Conservation (phyloP, 768 basidiomycete species). For the Hygrocybe coccinea region DNA sequence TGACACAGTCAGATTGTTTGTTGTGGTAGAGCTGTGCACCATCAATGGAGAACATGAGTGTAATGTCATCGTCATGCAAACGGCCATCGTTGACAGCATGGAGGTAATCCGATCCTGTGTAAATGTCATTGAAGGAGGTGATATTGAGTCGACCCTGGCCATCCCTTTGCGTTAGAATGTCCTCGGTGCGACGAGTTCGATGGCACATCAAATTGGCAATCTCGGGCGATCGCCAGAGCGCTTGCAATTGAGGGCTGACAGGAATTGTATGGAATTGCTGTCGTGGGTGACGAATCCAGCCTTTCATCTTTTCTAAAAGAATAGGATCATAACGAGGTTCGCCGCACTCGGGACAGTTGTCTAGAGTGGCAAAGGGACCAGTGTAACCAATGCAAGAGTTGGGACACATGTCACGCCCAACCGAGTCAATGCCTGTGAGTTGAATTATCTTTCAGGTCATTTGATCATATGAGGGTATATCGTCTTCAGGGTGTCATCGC, state of each 20-base stretch:
- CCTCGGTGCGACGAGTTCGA: conserved; percentile 17
- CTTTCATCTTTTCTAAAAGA: conserved; percentile 5
- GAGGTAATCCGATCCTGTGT: conserved; percentile 27
- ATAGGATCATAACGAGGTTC: conserved; percentile 22
- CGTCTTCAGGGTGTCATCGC: conserved; percentile 21
- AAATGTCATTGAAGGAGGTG: conserved; percentile 28
- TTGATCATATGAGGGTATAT: conserved; percentile 26
- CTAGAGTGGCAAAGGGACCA: conserved; percentile 14
- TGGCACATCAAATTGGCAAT: conserved; percentile 29
- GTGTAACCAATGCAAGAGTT: conserved; percentile 27
- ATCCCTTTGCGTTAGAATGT: conserved; percentile 16
- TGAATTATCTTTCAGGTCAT: conserved; percentile 22
- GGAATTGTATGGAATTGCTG: conserved; percentile 37
- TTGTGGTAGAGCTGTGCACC: conserved; percentile 38
- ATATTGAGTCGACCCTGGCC: background rate
- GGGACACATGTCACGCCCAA: conserved; percentile 41
- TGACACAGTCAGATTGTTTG: conserved; percentile 33
- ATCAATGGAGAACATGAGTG: conserved; percentile 36
- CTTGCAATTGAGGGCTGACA: conserved; percentile 40
- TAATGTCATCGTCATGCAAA: conserved; percentile 26
- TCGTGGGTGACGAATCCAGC: conserved; percentile 14
- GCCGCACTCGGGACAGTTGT: conserved; percentile 22
- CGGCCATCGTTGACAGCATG: conserved; percentile 13
- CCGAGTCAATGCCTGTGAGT: conserved; percentile 31
- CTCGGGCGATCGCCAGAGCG: conserved; percentile 19